Percentiles rank a stretch among this genome's conserved stretches.
These are phyloP conservation scores for Thelonectria blattea DNA, from an alignment of 2,329 filamentous ascomycete species.

Conservation along the genomic window DNA sequence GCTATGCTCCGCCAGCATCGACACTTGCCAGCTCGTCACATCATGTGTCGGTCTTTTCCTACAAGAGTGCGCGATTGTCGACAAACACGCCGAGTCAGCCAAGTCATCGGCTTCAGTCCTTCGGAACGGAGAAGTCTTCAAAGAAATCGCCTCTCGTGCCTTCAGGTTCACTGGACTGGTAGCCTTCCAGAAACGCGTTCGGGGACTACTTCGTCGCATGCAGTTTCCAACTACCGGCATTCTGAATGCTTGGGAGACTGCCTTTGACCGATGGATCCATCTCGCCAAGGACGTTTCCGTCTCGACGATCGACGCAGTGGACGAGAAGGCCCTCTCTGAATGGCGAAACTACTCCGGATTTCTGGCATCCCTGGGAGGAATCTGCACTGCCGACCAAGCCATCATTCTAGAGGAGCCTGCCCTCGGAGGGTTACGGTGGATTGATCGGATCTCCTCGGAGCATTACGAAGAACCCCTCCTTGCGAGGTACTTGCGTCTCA, in stretches of 20 bases:
- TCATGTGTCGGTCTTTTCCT: conserved; percentile 66
- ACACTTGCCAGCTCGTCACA: conserved; percentile 69
- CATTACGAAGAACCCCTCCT: conserved; percentile 66
- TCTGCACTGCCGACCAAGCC: conserved; percentile 67
- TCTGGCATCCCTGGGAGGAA: conserved; percentile 69
- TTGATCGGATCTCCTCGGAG: conserved; percentile 65
- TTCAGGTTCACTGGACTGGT: conserved; percentile 73
- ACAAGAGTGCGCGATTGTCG: conserved; percentile 64
- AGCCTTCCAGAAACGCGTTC: conserved; percentile 71
- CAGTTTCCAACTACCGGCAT: conserved; percentile 70
- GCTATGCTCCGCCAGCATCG: conserved; percentile 69
- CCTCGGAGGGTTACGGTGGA: conserved; percentile 66
- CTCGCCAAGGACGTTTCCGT: conserved; percentile 68
- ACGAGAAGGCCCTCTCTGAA: conserved; percentile 64
- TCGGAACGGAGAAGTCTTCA: conserved; percentile 66
- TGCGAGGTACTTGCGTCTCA: conserved; percentile 65
- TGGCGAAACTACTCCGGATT: conserved; percentile 76
- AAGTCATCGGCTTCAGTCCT: conserved; percentile 60
- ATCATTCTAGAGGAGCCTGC: conserved; percentile 63
- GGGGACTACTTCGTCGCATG: conserved; percentile 64
- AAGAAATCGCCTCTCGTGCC: conserved; percentile 66
- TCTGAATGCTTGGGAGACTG: conserved; percentile 69
- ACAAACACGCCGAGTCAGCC: conserved; percentile 55
- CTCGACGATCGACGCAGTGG: conserved; percentile 55
- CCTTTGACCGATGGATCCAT: conserved; percentile 69